phyloP scores from a whole-genome alignment of 306 rosid genomes.

The Cicer pinnatifidum region DNA sequence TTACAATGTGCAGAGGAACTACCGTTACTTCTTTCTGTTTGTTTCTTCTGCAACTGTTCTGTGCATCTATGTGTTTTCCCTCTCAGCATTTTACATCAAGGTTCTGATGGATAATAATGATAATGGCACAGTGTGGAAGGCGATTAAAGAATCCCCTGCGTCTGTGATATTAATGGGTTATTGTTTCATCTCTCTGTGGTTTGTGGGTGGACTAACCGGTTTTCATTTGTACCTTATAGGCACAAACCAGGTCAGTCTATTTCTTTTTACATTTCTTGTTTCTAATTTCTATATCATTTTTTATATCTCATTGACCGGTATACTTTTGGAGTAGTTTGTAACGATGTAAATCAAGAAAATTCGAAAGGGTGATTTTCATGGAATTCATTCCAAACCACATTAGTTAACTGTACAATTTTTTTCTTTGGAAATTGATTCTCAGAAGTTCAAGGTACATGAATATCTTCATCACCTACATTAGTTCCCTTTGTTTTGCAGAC shows the following conservation, averaged over 20 bases:
- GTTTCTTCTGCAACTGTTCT: slow-evolving; percentile 90
- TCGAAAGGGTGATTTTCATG: slow-evolving; percentile 16
- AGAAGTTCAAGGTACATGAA: neutral
- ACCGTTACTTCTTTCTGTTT: slow-evolving; percentile 84
- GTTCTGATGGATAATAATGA: slow-evolving; percentile 68
- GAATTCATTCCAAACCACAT: neutral
- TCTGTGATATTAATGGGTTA: slow-evolving; percentile 84
- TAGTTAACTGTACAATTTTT: neutral
- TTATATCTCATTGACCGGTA: slow-evolving; percentile 17
- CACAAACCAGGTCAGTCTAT: slow-evolving; percentile 78
- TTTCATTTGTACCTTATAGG: slow-evolving; percentile 89
- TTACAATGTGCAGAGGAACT: slow-evolving; percentile 75
- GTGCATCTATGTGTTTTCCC: slow-evolving; percentile 79
- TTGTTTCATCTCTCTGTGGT: slow-evolving; percentile 86
- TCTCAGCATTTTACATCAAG: slow-evolving; percentile 86
- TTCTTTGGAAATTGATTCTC: slow-evolving; percentile 1
- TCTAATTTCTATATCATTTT: slow-evolving; percentile 38
- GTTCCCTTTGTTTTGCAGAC: slow-evolving; percentile 64
- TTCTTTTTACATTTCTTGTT: slow-evolving; percentile 42
- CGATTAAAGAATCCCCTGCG: slow-evolving; percentile 86
- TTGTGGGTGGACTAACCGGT: slow-evolving; percentile 94
- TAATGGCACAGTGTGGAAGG: slow-evolving; percentile 76
- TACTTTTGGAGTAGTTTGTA: slow-evolving; percentile 7
- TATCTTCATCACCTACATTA: neutral
- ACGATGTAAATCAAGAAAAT: slow-evolving; percentile 4